phyloP scores from a whole-genome alignment of 306 rosid species.

The Quercus suber region DNA sequence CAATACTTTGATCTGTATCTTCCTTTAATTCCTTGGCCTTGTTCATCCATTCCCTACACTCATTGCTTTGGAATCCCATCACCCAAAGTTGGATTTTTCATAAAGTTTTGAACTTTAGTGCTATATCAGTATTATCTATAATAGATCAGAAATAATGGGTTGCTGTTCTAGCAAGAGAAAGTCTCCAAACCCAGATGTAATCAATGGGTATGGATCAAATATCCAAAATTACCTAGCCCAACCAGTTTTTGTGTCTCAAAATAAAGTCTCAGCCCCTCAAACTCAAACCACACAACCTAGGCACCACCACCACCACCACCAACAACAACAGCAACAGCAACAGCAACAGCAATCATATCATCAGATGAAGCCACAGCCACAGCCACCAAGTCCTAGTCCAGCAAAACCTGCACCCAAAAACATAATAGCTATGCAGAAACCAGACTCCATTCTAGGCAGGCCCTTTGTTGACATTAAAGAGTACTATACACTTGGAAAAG shows the following conservation, averaged over 20 bases:
- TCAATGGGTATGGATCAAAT: constrained; percentile 18
- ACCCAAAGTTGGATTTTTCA: neutral
- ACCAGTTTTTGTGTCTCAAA: constrained; percentile 20
- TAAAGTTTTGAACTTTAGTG: neutral
- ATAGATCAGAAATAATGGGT: constrained; percentile 48
- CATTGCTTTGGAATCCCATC: neutral
- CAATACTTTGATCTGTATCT: too few species aligned
- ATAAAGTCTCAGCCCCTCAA: constrained; percentile 21
- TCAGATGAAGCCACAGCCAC: constrained; percentile 16
- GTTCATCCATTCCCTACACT: neutral
- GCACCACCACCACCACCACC: too few species aligned
- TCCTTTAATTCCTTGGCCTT: too few species aligned
- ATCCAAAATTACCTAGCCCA: constrained; percentile 27
- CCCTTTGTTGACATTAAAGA: constrained; percentile 64
- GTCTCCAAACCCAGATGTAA: constrained; percentile 16
- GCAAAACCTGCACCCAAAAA: constrained; percentile 28
- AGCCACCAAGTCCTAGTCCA: constrained; percentile 7
- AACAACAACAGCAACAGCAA: too few species aligned
- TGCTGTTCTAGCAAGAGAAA: constrained; percentile 58
- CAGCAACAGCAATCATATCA: too few species aligned
- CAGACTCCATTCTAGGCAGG: constrained; percentile 58
- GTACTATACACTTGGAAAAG: constrained; percentile 68
- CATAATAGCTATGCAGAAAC: constrained; percentile 25
- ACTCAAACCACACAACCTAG: constrained; percentile 25
- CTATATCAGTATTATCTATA: neutral